These are phyloP conservation scores for Pseudogymnoascus sp. DNA, from an alignment of 2,329 filamentous ascomycete genomes.

Conservation along the genomic window DNA sequence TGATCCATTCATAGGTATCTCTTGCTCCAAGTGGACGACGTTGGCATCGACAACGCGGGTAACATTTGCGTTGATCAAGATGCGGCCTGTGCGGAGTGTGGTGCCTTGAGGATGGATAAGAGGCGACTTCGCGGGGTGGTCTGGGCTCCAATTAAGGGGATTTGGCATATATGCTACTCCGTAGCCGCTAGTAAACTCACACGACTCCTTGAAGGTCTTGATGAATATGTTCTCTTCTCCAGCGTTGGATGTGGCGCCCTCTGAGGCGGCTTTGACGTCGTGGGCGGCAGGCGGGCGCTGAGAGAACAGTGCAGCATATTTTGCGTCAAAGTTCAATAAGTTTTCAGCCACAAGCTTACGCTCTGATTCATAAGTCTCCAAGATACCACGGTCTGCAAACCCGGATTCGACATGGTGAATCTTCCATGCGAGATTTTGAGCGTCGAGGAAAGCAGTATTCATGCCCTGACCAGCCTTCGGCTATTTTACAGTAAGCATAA, in stretches of 20 bases:
- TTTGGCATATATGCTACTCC: conserved; percentile 81
- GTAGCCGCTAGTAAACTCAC: conserved; percentile 88
- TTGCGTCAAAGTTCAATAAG: conserved; percentile 77
- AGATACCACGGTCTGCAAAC: conserved; percentile 63
- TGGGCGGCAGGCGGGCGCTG: conserved; percentile 62
- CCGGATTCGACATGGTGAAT: conserved; percentile 82
- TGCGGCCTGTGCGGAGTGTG: conserved; percentile 62
- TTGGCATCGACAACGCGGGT: conserved; percentile 85
- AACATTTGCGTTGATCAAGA: conserved; percentile 70
- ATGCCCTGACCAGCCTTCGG: conserved; percentile 73
- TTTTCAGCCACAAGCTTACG: conserved; percentile 77
- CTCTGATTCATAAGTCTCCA: conserved; percentile 81
- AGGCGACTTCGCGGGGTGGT: conserved; percentile 61
- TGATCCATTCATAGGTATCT: conserved; percentile 78
- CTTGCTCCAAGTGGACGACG: conserved; percentile 81
- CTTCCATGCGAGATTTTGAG: conserved; percentile 91
- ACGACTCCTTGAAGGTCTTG: conserved; percentile 81
- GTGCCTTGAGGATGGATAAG: conserved; percentile 58
- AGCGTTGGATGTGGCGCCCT: conserved; percentile 19
- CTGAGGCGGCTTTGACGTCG: conserved; percentile 60
- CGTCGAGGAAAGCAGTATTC: conserved; percentile 73
- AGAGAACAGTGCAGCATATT: conserved; percentile 85
- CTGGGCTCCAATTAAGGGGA: conserved; percentile 70
- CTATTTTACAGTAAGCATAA: conserved; percentile 52
- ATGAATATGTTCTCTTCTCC: conserved; percentile 69